Evolutionary conservation across 768 basidiomycete genomes (phyloP), one percentile per base, ranked within the genome.

Genomic region (Suillus tomentosus): DNA sequence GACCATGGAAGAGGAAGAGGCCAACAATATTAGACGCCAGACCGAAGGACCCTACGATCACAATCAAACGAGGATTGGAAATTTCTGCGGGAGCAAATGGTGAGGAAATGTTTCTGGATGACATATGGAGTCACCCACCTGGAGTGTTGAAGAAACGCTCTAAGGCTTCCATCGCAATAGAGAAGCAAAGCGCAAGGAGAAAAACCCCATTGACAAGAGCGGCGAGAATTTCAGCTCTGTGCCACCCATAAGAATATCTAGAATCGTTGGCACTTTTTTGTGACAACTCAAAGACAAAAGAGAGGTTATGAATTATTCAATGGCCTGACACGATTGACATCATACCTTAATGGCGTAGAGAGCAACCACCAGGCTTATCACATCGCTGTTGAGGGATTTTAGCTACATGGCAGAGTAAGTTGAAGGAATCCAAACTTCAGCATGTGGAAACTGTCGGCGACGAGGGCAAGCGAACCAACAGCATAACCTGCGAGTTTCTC

Each of bases 371-470:
- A 99, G 80, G 75, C 95, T 97, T 86, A 97, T 86, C 69, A 97
- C 94, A 84, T 99, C 97, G 80, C 96, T 99, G 77, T 19, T 24
- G 51, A 57, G 50, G 22, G 42, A 64, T 64, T 54, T 65, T 53
- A 72, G 70, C 43, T 61, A 62, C 59, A 19, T 34, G 54, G 15
- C 64, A 61, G 61, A 34, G 53, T 10, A 27, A 39, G 34, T 19
- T 0, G 24, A 60, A 15, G 58, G 17, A 24, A 51, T 31, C 78
- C 89, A 65, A 67, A 96, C 95, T 98, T 98, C 79, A 98, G 88
- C 96, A 97, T 99, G 79, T 99, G 96, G 77, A 99, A 99, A 68
- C 91, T 92, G 79, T 98, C 96, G 9, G 96, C 96, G 55, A 99
- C 89, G 61, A 99, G 89, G 1, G 96, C 96, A 1, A 98, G 86